Conservation (phyloP, 495 filamentous ascomycete genomes). For the Platismatia glauca region DNA sequence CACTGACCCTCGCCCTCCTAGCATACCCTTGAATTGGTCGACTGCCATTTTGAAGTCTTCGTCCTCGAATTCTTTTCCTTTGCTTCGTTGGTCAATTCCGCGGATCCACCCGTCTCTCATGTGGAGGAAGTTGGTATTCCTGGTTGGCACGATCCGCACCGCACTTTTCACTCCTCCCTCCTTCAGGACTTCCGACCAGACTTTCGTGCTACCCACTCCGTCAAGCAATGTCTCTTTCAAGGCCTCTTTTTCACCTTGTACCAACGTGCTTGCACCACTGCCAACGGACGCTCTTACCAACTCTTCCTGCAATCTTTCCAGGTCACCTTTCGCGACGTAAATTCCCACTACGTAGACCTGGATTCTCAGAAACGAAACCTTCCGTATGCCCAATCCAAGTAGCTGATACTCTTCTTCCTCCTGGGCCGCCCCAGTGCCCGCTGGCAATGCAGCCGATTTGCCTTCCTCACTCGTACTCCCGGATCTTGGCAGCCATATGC, state of each 20-base stretch:
- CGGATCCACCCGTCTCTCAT: slow-evolving; percentile 84
- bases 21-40: slow-evolving; percentile 64
- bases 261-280: slow-evolving; percentile 60
- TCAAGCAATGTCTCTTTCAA: slow-evolving; percentile 62
- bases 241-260: slow-evolving; percentile 65
- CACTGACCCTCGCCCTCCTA: slow-evolving; percentile 60
- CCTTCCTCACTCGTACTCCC: slow-evolving; percentile 25
- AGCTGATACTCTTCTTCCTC: slow-evolving; percentile 67
- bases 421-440: slow-evolving; percentile 34
- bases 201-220: slow-evolving; percentile 51
- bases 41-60: slow-evolving; percentile 63
- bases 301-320: slow-evolving; percentile 48
- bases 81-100: slow-evolving; percentile 57
- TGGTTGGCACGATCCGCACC: slow-evolving; percentile 70
- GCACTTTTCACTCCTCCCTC: slow-evolving; percentile 52
- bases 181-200: slow-evolving; percentile 65
- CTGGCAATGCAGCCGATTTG: slow-evolving; percentile 25
- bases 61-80: slow-evolving; percentile 47
- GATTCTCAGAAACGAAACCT: slow-evolving; percentile 80
- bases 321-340: slow-evolving; percentile 74
- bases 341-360: slow-evolving; percentile 91
- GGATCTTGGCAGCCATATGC: slow-evolving; percentile 50
- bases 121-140: slow-evolving; percentile 87
- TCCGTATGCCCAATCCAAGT: slow-evolving; percentile 77
- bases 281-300: slow-evolving; percentile 46